Evolutionary conservation across 2,329 filamentous ascomycete genomes (phyloP), one percentile per base, ranked within the genome.

Genomic region (Celoporthe dispersa): DNA sequence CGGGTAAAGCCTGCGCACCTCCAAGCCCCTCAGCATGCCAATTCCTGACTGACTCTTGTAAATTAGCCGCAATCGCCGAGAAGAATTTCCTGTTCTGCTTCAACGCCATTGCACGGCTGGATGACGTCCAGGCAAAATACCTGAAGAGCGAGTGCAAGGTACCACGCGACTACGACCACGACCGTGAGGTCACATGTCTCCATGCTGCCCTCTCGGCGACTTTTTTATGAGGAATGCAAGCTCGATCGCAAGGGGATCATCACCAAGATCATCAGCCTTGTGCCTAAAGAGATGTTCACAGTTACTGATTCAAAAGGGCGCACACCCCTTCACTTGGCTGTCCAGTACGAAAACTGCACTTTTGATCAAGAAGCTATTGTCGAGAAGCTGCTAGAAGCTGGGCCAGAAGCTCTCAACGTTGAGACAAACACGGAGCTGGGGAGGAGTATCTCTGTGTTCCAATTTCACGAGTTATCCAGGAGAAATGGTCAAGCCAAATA

Each of bases 271-370:
- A 64, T 64, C 39, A 44, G 39, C 5, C 25, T 48, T 7, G 61
- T 48, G 11, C 61, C 61, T 0, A n/a, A 48, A n/a, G 35, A 64
- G 39, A 64, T 64, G 61, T 64, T 64, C 37, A 64, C 22, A 12
- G 37, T 48, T 31, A 64, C 35, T 41, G 61, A 64, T 11, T 64
- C 61, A 28, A 37, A 64, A 14, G 61, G 61, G 37, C 35, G 61
- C 22, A 66, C 64, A n/a, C 64, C 64, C 9, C 64, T 66, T 28
- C 64, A 66, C 31, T 9, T 66, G 28, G 64, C 64, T 14, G 25
- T 66, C 22, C 28, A 66, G 16, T 66, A 53, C 19, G 51, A 66
- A 19, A 53, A 48, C 31, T 55, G 41, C 35, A 66, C 31, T 8
- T 2, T 7, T 14, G 3, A 14, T 12, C 64, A 66, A 33, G 31